These are phyloP conservation scores for Tulasnella sp. DNA, from an alignment of 768 basidiomycete species.

Conservation along the genomic window DNA sequence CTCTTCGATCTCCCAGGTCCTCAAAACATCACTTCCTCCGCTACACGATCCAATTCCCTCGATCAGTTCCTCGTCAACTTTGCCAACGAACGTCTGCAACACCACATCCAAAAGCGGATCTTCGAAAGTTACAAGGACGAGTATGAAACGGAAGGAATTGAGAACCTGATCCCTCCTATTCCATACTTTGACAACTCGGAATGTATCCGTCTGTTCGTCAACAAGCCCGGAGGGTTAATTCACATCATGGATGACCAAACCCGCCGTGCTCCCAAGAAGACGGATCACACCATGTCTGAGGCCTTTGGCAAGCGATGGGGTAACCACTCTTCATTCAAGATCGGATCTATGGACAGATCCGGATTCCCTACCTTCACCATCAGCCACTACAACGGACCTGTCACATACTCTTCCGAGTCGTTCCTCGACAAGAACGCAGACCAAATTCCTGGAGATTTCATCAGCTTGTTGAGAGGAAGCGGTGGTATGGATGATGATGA, in stretches of 20 bases:
- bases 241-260: conserved; percentile 99
- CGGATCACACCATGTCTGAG: conserved; percentile 86
- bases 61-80: conserved; percentile 97
- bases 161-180: conserved; percentile 50
- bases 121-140: conserved; percentile 76
- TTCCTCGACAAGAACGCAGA: conserved; percentile 86
- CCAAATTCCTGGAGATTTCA: conserved; percentile 83
- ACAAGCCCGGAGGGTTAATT: conserved; percentile 78
- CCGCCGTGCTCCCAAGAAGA: conserved; percentile 73
- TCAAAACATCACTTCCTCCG: conserved; percentile 55
- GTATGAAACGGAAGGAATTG: conserved; percentile 71
- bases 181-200: conserved; percentile 87
- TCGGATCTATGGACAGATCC: conserved; percentile 56
- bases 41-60: conserved; percentile 76
- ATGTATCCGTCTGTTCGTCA: conserved; percentile 73
- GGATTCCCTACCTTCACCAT: conserved; percentile 82
- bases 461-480: conserved; percentile 65
- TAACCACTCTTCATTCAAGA: conserved; percentile 84
- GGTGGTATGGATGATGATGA: conserved; percentile 6
- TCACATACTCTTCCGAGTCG: conserved; percentile 80
- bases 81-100: conserved; percentile 82
- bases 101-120: conserved; percentile 63
- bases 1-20: conserved; percentile 89
- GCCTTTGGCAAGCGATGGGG: conserved; percentile 91
- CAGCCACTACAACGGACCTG: conserved; percentile 81